Evolutionary conservation across 2,329 filamentous ascomycete genomes (phyloP), one percentile per base, ranked within the genome.

Genomic region (Biscogniauxia sp.): DNA sequence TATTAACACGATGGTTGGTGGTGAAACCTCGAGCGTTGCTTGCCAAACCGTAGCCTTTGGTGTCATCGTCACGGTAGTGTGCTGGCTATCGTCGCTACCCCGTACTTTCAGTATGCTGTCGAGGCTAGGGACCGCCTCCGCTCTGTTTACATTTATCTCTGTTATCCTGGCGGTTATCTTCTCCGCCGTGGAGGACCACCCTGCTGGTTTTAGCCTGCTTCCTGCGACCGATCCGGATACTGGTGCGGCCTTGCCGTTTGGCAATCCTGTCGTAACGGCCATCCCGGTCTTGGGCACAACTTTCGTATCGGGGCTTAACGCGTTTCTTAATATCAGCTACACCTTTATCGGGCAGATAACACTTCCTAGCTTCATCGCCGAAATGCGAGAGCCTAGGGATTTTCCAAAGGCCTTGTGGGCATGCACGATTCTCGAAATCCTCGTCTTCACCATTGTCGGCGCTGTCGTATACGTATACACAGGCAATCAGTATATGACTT

Each of bases 301-400:
- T 0, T 97, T 96, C 68, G 91, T 96, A 3, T 80, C 83, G 2
- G 93, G 88, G 20, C 88, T 96, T 82, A 92, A 88, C 57, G 93
- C 93, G 0, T 97, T 97, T 76, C 83, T 97, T 74, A 97, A 97
- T 77, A 97, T 97, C 72, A 92, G 88, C 77, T 97, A 97, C 74
- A 97, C 93, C 0, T 97, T 97, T 73, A 97, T 97, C 67, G 93
- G 93, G 0, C 93, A 97, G 74, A 96, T 97, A 69, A 97, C 93
- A 0, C 82, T 97, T 15, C 93, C 93, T 0, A 94, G 90, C 68
- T 97, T 97, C 79, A 97, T 97, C 66, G 93, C 93, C 3, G 93
- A 97, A 76, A 97, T 97, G 93, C 90, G 80, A 60, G 82, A 88
- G 26, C 85, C 85, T 1, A 87, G 84, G 60, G 93, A 97, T 68